Evolutionary conservation across 1,139 yeast species (phyloP).

Genomic region (Suhomyces chickasaworum): DNA sequence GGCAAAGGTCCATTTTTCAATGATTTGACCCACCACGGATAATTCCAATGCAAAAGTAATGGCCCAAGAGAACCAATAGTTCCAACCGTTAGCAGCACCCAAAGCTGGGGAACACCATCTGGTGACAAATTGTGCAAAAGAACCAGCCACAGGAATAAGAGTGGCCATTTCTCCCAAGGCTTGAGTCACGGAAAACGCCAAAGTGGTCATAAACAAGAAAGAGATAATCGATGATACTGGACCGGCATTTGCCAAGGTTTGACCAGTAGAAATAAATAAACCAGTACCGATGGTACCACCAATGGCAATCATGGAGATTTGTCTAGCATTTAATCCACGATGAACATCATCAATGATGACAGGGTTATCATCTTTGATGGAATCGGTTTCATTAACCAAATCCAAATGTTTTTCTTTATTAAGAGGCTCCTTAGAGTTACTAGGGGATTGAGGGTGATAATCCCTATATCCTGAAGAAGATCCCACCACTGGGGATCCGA

Average conservation of each 20-base stretch:
- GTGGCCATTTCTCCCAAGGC: constrained; percentile 79
- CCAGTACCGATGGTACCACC: constrained; percentile 71
- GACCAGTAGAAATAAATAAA: constrained; percentile 57
- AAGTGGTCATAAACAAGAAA: constrained; percentile 63
- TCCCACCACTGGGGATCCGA: constrained; percentile 8
- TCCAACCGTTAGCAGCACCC: constrained; percentile 82
- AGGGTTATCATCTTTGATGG: constrained; percentile 11
- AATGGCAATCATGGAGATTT: constrained; percentile 29
- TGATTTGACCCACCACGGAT: constrained; percentile 76
- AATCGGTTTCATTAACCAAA: constrained; percentile 17
- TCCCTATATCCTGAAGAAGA: constrained; percentile 12
- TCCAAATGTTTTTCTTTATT: constrained; percentile 17
- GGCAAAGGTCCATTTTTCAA: constrained; percentile 70
- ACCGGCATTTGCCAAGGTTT: constrained; percentile 62
- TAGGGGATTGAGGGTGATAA: constrained; percentile 9
- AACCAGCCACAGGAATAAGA: constrained; percentile 66
- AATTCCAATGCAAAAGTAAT: constrained; percentile 81
- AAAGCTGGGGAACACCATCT: constrained; percentile 70
- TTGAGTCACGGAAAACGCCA: constrained; percentile 67
- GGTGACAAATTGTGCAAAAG: constrained; percentile 56
- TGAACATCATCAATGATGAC: constrained; percentile 29
- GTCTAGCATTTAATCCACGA: constrained; percentile 51
- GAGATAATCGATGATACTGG: constrained; percentile 71
- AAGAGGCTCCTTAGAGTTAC: constrained; percentile 14
- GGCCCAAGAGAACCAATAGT: constrained; percentile 88